Conservation (phyloP, 345 rosid genomes). For the Eucalyptus fibrosa region DNA sequence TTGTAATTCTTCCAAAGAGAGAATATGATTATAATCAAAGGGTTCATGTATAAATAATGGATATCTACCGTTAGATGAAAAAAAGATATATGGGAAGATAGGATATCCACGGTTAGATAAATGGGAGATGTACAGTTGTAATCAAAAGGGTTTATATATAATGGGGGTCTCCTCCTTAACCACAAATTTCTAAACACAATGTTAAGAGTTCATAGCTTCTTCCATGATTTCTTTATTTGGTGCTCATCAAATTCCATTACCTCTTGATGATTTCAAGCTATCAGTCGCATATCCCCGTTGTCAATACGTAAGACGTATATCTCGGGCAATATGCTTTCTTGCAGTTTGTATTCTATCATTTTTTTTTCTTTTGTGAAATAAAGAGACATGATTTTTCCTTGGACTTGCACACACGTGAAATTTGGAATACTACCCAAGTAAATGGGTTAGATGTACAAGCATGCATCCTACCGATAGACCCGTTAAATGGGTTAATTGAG, state of each 20-base stretch:
- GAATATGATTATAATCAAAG: background rate
- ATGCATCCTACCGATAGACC: rapidly evolving
- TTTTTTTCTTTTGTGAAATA: background rate
- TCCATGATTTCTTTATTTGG: background rate
- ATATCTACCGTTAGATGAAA: too few relatives aligned
- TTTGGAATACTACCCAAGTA: background rate
- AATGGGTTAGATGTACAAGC: background rate
- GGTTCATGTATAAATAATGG: background rate
- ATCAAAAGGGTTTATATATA: background rate
- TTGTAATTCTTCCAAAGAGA: background rate
- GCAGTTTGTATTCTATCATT: background rate
- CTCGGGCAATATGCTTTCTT: background rate
- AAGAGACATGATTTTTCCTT: background rate
- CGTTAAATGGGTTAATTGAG: rapidly evolving
- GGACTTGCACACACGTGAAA: background rate
- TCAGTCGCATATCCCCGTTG: background rate
- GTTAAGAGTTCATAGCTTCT: background rate
- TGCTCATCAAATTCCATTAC: background rate
- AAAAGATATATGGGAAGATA: background rate
- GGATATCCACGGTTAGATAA: background rate
- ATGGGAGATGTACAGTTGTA: background rate
- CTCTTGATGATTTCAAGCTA: background rate
- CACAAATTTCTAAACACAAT: background rate
- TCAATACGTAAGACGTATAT: background rate
- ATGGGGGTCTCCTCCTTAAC: background rate